Conservation (phyloP, 148 eudicot genomes). For the Silene latifolia region DNA sequence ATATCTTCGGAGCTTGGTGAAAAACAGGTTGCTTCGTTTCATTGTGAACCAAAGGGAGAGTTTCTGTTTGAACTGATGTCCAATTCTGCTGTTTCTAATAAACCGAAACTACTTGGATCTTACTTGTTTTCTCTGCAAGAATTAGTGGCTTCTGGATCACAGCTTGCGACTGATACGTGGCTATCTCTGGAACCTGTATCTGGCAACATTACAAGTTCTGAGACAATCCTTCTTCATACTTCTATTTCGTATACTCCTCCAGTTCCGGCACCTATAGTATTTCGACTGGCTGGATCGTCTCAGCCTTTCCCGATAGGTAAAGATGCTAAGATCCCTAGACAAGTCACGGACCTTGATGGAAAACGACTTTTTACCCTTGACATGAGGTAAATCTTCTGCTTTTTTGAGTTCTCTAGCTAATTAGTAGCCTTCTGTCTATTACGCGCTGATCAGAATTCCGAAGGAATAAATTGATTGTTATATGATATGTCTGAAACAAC, state of each 20-base stretch:
- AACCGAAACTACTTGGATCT: constrained; percentile 50
- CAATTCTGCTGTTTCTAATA: constrained; percentile 24
- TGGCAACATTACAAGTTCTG: constrained; percentile 20
- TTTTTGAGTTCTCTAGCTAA: no score
- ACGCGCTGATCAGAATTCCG: no score
- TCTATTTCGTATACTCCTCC: constrained; percentile 71
- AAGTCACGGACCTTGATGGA: not conserved
- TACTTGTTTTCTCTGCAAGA: constrained; percentile 54
- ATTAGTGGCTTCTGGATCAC: constrained; percentile 37
- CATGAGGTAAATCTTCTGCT: not conserved
- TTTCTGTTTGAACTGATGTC: constrained; percentile 56
- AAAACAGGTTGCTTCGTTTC: constrained; percentile 75
- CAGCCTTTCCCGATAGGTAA: constrained; percentile 18
- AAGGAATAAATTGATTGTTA: no score
- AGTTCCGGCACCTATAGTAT: constrained; percentile 44
- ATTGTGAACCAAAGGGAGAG: constrained; percentile 70
- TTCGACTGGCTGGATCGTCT: constrained; percentile 42
- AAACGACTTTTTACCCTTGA: not conserved
- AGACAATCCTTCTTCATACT: constrained; percentile 55
- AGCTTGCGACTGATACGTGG: constrained; percentile 71
- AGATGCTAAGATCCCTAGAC: not conserved
- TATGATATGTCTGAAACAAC: no score
- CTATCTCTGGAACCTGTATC: constrained; percentile 48
- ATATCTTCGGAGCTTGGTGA: constrained; percentile 58
- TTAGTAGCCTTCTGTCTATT: no score